These are phyloP conservation scores for Parachaetomium inaequale DNA, from an alignment of 495 filamentous ascomycete species.

Conservation along the genomic window DNA sequence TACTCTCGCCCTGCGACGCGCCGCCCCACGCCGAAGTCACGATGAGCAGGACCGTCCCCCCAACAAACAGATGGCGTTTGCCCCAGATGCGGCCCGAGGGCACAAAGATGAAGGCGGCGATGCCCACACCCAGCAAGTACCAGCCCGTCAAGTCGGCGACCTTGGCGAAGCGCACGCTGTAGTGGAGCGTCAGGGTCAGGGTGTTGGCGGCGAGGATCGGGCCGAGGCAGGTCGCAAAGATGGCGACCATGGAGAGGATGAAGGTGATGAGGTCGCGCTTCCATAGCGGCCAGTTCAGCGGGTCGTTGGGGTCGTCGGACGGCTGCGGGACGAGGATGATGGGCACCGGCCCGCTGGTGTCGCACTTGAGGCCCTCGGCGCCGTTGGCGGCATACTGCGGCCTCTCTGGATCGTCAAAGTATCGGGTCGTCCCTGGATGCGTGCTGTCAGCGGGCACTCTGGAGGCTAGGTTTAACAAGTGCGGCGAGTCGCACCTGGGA, in stretches of 20 bases:
- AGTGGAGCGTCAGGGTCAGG: slow-evolving; percentile 61
- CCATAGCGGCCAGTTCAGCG: slow-evolving; percentile 84
- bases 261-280: slow-evolving; percentile 75
- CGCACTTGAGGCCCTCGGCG: slow-evolving; percentile 61
- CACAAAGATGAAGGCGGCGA: slow-evolving; percentile 78
- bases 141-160: slow-evolving; percentile 84
- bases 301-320: slow-evolving; percentile 77
- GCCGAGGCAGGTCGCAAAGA: slow-evolving; percentile 74
- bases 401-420: slow-evolving; percentile 55
- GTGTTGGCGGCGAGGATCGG: slow-evolving; percentile 88
- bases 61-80: slow-evolving; percentile 79
- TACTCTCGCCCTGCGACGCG: slow-evolving; percentile 49
- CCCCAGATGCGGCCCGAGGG: slow-evolving; percentile 88
- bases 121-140: slow-evolving; percentile 77
- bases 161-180: slow-evolving; percentile 56
- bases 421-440: slow-evolving; percentile 57
- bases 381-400: slow-evolving; percentile 40
- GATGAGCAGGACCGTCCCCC: slow-evolving; percentile 73
- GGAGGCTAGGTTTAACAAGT: not conserved
- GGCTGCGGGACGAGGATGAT: slow-evolving; percentile 79
- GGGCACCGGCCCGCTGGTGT: slow-evolving; percentile 59
- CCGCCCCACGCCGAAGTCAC: slow-evolving; percentile 75
- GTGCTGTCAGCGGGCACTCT: slow-evolving; percentile 5
- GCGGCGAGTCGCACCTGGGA: slow-evolving; percentile 59
- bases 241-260: slow-evolving; percentile 71